phyloP scores from a whole-genome alignment of 2,329 filamentous ascomycete species.

The Xylaria sp. region DNA sequence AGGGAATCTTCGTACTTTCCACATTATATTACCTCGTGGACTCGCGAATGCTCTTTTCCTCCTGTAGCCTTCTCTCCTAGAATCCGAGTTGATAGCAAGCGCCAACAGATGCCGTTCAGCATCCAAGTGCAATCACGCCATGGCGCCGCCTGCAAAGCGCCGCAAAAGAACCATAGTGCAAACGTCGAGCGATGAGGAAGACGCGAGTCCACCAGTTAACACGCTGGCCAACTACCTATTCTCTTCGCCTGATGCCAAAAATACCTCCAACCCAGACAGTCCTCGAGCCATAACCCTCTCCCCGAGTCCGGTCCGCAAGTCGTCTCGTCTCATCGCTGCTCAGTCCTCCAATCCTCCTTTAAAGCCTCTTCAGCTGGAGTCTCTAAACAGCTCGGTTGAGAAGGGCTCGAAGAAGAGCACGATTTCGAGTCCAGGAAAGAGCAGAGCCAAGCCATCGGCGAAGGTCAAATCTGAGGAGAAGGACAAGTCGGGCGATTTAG shows the following conservation, averaged over 20 bases:
- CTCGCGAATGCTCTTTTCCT: neutral
- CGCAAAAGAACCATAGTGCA: constrained; percentile 52
- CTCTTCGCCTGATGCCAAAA: constrained; percentile 45
- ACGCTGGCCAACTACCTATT: constrained; percentile 50
- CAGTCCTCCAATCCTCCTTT: constrained; percentile 24
- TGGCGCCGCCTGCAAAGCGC: constrained; percentile 56
- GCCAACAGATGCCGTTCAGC: constrained; percentile 25
- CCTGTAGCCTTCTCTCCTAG: neutral
- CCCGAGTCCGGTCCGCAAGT: constrained; percentile 28
- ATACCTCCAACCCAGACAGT: constrained; percentile 22
- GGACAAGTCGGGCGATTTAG: constrained; percentile 51
- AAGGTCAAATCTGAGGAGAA: constrained; percentile 43
- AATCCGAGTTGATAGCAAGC: neutral
- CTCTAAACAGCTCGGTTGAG: constrained; percentile 22
- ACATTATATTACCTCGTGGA: neutral
- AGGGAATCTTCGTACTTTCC: neutral
- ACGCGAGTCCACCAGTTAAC: constrained; percentile 37
- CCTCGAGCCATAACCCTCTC: constrained; percentile 17
- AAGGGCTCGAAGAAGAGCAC: constrained; percentile 33
- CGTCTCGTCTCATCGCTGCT: constrained; percentile 14
- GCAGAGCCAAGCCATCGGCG: constrained; percentile 28
- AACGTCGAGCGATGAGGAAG: constrained; percentile 46
- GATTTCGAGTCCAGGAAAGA: constrained; percentile 45
- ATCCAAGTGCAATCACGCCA: constrained; percentile 30
- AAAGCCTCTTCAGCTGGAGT: constrained; percentile 27